These are phyloP conservation scores for Cylindrodendrum hubeiense DNA, from an alignment of 2,329 filamentous ascomycete genomes.

Conservation along the genomic window DNA sequence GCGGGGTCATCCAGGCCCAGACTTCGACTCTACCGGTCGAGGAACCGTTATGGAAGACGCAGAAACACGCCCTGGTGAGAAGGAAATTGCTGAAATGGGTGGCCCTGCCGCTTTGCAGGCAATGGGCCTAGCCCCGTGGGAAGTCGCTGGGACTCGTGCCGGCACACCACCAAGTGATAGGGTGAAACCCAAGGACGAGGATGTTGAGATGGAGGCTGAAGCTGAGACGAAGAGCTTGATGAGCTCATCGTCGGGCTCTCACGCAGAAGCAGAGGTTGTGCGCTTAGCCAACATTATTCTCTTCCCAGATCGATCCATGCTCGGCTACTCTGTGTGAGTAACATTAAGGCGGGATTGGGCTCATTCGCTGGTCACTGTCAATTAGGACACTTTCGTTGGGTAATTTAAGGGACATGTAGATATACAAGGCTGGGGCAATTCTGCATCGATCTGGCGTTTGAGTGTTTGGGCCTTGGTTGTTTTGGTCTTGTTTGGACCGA, in stretches of 20 bases:
- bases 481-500: not conserved
- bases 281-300: constrained; percentile 68
- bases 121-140: constrained; percentile 70
- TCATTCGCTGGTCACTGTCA: not conserved
- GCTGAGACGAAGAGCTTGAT: constrained; percentile 41
- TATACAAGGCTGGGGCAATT: not conserved
- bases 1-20: constrained; percentile 65
- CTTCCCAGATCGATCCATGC: constrained; percentile 63
- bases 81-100: constrained; percentile 64
- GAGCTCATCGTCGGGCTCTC: constrained; percentile 45
- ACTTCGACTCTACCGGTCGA: constrained; percentile 67
- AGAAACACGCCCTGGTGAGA: constrained; percentile 61
- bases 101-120: constrained; percentile 64
- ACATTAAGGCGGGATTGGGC: not conserved
- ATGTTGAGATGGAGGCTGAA: constrained; percentile 44
- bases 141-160: constrained; percentile 49
- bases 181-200: constrained; percentile 38
- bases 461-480: not conserved
- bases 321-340: constrained; percentile 45
- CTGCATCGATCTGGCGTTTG: constrained; percentile 16
- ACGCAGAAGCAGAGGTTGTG: constrained; percentile 65
- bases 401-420: not conserved
- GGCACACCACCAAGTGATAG: constrained; percentile 44
- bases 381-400: not conserved
- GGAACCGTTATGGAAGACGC: constrained; percentile 63